Conservation (phyloP, 2,329 filamentous ascomycete species). For the Talaromyces verruculosus region DNA sequence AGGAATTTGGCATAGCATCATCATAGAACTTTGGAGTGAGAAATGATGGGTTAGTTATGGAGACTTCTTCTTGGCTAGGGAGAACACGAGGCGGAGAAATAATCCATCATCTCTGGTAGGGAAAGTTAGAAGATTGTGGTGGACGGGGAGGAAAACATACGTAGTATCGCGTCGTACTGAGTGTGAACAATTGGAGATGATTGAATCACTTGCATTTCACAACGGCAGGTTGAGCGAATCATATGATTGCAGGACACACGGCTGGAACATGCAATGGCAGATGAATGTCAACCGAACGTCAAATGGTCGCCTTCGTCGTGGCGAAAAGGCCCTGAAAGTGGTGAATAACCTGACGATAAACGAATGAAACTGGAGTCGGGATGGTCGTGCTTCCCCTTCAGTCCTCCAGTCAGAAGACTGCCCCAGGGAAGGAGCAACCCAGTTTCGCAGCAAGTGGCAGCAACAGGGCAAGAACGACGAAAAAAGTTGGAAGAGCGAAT, state of each 20-base stretch:
- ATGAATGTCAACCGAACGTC: background rate
- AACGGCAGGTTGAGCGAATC: background rate
- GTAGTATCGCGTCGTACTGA: background rate
- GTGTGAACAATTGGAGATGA: background rate
- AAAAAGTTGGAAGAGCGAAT: conserved; percentile 19
- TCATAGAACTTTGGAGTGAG: background rate
- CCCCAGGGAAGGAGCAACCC: background rate
- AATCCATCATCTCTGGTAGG: conserved; percentile 4
- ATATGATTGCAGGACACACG: background rate
- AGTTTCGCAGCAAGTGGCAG: background rate
- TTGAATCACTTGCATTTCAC: background rate
- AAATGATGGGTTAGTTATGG: background rate
- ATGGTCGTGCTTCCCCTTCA: too few species aligned
- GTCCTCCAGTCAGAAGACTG: background rate
- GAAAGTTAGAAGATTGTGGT: background rate
- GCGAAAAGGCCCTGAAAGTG: too few species aligned
- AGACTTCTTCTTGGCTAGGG: background rate
- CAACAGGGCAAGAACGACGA: background rate
- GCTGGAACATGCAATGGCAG: background rate
- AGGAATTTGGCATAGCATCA: conserved; percentile 11
- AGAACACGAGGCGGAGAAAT: background rate
- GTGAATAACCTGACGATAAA: too few species aligned
- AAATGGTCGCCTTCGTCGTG: background rate
- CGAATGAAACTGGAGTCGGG: background rate
- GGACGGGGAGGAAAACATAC: background rate